These are phyloP conservation scores for Naganishia vaughanmartiniae DNA, from an alignment of 768 basidiomycete species.

Conservation along the genomic window DNA sequence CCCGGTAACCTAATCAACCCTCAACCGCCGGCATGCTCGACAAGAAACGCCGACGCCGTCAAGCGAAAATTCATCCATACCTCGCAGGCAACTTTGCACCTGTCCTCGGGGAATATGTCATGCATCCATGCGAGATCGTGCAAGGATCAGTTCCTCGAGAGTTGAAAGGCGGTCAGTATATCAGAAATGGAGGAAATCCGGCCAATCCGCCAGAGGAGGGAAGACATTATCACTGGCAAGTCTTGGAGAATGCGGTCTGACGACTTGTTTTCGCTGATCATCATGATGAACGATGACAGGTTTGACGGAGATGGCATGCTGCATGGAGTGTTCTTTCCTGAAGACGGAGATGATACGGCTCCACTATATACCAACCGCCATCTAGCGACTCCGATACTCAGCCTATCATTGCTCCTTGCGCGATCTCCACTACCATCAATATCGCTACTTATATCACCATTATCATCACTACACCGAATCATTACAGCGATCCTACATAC, in stretches of 20 bases:
- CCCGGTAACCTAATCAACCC: neutral
- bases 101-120: slow-evolving; percentile 47
- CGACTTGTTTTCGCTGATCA: neutral
- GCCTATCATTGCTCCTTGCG: slow-evolving; percentile 41
- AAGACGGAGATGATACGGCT: slow-evolving; percentile 22
- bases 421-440: slow-evolving; percentile 46
- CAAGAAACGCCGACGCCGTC: neutral
- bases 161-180: slow-evolving; percentile 52
- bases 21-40: neutral
- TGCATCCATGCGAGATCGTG: slow-evolving; percentile 41
- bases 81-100: slow-evolving; percentile 53
- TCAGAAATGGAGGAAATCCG: slow-evolving; percentile 54
- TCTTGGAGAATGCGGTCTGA: neutral
- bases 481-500: slow-evolving; percentile 47
- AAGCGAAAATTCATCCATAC: slow-evolving; percentile 46
- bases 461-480: slow-evolving; percentile 49
- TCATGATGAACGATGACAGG: slow-evolving; percentile 35
- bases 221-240: slow-evolving; percentile 49
- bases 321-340: slow-evolving; percentile 51
- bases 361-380: slow-evolving; percentile 51
- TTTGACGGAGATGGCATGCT: slow-evolving; percentile 56
- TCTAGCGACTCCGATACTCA: slow-evolving; percentile 43
- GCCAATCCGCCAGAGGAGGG: slow-evolving; percentile 47
- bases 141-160: slow-evolving; percentile 49
- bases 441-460: slow-evolving; percentile 51